phyloP scores from a whole-genome alignment of 169 alveolate species.

The Besnoitia besnoiti region DNA sequence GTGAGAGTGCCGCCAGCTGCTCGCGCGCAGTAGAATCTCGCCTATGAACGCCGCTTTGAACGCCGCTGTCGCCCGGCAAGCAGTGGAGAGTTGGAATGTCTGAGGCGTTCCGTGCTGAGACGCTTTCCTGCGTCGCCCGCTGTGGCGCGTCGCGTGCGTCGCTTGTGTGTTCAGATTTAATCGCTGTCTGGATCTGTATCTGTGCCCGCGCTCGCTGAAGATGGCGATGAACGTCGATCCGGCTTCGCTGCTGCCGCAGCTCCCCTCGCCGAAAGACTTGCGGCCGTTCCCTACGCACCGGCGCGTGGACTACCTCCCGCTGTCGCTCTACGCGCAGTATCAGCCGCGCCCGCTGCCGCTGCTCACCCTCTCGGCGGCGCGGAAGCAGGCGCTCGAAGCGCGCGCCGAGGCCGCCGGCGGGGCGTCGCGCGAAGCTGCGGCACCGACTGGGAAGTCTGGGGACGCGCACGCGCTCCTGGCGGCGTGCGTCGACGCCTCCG shows the following conservation, averaged over 20 bases:
- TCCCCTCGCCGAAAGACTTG: conserved; percentile 64
- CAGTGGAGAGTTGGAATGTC: too few species aligned
- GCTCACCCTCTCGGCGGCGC: not conserved
- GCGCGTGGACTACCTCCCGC: conserved; percentile 55
- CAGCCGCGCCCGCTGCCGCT: conserved; percentile 14
- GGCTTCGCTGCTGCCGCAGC: conserved; percentile 66
- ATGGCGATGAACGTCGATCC: conserved; percentile 85
- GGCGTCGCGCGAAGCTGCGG: not conserved
- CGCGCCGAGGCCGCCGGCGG: not conserved
- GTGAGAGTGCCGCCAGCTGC: too few species aligned
- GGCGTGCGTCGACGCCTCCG: conserved; percentile 15
- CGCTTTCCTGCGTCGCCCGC: not conserved
- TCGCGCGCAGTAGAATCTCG: too few species aligned
- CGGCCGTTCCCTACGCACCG: conserved; percentile 68
- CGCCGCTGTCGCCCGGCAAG: too few species aligned
- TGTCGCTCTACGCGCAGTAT: not conserved
- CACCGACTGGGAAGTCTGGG: not conserved
- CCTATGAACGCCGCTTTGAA: too few species aligned
- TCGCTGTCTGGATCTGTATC: conserved; percentile 92
- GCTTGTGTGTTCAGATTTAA: conserved; percentile 88
- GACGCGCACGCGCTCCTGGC: not conserved
- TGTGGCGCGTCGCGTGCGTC: not conserved
- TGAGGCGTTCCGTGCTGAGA: too few species aligned
- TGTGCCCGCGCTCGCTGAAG: conserved; percentile 92
- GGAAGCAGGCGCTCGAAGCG: not conserved